Base-by-base conservation (phyloP, 2,329 filamentous ascomycete species). In the Sphaerulina populicola region DNA sequence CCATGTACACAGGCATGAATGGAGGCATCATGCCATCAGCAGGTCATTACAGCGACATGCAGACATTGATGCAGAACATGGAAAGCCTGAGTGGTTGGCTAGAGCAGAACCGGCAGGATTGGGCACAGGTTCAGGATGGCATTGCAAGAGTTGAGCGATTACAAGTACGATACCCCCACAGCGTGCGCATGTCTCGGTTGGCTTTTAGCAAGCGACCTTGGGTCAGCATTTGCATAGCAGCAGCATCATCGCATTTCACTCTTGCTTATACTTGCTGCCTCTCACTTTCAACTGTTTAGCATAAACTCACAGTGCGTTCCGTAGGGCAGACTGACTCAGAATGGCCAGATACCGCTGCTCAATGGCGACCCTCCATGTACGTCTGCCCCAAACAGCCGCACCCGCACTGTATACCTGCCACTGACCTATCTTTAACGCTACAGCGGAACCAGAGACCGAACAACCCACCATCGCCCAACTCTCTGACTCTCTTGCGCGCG, bases 41-140 rank as follows among this genome's bases (percentile, higher is more conserved):
- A 11, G 67, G 66, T n/a, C 65, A 69, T 53, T 65, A 66, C 55
- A 60, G 61, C 52, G 67, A 69, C 46, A 68, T 69, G 66, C 65
- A 67, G 52, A 64, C 62, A 11, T 57, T 69, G 45, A 67, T 66
- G 65, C 55, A 63, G 44, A 61, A 67, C 40, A 65, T 69, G 59
- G 66, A 69, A 50, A 55, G 56, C 15, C 53, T 69, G 49, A 62
- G 62, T 15, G 62, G 61, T 14, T 63, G 61, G 59, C 52, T 69
- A 36, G 63, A 66, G 54, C 63, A 66, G 53, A 69, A 68, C 42
- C 57, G 66, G 30, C 63, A 68, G 54, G 60, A 67, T 18, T 67
- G 63, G 57, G 53, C 56, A 23, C 57, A 60, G 40, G 55, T 69
- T 29, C 63, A 67, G 51, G 61, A 66, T 29, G 60, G 61, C 11